A percentile compares a stretch with the other conserved stretches of the same genome.
phyloP scores from a whole-genome alignment of 2,329 filamentous ascomycete species.

The Beauveria asiatica region DNA sequence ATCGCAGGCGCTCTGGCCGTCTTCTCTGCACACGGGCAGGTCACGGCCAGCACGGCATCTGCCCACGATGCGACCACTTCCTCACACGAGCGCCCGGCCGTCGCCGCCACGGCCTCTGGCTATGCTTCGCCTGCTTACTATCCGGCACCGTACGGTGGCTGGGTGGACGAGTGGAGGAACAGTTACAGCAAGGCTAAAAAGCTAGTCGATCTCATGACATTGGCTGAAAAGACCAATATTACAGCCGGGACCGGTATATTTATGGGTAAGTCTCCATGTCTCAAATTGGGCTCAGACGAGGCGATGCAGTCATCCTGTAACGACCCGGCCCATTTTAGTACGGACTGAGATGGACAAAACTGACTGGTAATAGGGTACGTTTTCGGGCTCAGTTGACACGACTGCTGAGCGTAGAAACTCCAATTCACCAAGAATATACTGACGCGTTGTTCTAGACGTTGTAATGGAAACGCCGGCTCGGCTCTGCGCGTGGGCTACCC shows the following conservation, averaged over 20 bases:
- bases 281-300: background rate
- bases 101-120: constrained; percentile 9
- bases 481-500: constrained; percentile 63
- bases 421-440: background rate
- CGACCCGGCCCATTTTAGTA: background rate
- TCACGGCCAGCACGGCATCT: background rate
- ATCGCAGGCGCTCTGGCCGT: background rate
- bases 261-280: constrained; percentile 45
- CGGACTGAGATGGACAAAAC: background rate
- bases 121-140: constrained; percentile 52
- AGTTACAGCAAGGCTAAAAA: constrained; percentile 62
- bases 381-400: no score
- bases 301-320: background rate
- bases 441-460: constrained; percentile 37
- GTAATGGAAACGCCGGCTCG: constrained; percentile 69
- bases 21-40: background rate
- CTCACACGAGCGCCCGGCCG: background rate
- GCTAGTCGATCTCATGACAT: constrained; percentile 65
- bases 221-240: constrained; percentile 74
- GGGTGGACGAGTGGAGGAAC: constrained; percentile 57
- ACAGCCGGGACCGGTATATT: constrained; percentile 62
- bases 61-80: constrained; percentile 38
- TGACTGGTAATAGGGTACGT: constrained; percentile 3
- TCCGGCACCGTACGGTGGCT: constrained; percentile 64
- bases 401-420: no score